A percentile compares a stretch with the other conserved stretches of the same genome.
Conservation (phyloP, 2,329 filamentous ascomycete genomes). For the Aureobasidium sp. region DNA sequence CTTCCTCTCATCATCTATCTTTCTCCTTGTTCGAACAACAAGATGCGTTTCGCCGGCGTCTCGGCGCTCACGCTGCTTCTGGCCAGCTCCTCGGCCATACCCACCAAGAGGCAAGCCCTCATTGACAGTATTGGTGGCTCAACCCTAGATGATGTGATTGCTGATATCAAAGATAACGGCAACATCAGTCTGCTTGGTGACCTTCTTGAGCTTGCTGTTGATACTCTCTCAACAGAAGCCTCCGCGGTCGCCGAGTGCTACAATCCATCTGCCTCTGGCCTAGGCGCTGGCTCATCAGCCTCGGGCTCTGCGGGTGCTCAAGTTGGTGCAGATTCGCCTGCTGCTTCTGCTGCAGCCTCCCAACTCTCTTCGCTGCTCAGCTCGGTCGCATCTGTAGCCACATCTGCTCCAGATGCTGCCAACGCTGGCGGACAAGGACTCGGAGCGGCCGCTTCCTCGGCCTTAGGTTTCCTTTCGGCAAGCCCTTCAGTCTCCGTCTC, state of each 20-base stretch:
- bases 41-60: slow-evolving; percentile 11
- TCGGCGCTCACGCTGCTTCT: slow-evolving; percentile 7
- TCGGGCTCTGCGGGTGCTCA: not conserved
- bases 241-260: slow-evolving; percentile 3
- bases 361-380: not conserved
- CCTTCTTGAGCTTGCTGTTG: slow-evolving; percentile 5
- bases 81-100: slow-evolving; percentile 8
- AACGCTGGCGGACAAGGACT: not conserved
- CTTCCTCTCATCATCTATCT: not conserved
- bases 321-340: not conserved
- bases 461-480: not conserved
- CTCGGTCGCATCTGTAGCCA: not conserved
- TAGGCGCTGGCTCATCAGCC: not conserved
- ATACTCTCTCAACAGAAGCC: not conserved
- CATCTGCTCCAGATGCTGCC: not conserved
- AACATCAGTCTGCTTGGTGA: slow-evolving; percentile 11
- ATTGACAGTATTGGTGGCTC: slow-evolving; percentile 3
- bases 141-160: slow-evolving; percentile 5
- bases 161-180: slow-evolving; percentile 3
- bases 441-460: not conserved
- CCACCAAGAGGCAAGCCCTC: slow-evolving; percentile 12
- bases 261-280: not conserved
- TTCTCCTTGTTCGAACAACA: not conserved
- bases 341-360: not conserved
- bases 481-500: not conserved